Conservation (phyloP, 495 filamentous ascomycete genomes). For the Hypoxylon cercidicola region DNA sequence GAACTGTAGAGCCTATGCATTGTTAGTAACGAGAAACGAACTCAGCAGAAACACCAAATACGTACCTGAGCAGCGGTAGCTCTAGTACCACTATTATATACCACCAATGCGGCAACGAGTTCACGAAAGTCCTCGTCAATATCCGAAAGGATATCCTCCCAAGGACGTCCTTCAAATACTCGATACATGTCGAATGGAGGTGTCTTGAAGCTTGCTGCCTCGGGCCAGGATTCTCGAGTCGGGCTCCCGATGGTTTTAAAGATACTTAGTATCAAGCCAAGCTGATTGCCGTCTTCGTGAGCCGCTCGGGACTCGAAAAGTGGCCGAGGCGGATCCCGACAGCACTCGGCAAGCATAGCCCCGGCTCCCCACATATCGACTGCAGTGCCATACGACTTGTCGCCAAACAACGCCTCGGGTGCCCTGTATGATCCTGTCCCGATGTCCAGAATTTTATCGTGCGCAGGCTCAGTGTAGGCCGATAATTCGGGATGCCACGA, state of each 20-base stretch:
- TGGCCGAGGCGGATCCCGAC: conserved; percentile 60
- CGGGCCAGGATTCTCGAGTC: conserved; percentile 78
- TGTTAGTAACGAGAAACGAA: conserved; percentile 17
- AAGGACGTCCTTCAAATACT: conserved; percentile 51
- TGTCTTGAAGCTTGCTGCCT: conserved; percentile 58
- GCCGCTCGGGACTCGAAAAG: conserved; percentile 78
- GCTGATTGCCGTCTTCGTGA: conserved; percentile 88
- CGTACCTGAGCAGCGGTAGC: conserved; percentile 43
- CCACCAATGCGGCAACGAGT: conserved; percentile 47
- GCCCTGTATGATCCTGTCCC: conserved; percentile 92
- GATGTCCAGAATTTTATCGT: conserved; percentile 87
- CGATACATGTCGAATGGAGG: conserved; percentile 66
- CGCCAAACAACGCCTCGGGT: conserved; percentile 91
- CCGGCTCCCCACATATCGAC: conserved; percentile 95
- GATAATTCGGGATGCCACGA: conserved; percentile 76
- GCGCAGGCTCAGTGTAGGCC: conserved; percentile 66
- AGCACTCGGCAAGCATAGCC: conserved; percentile 78
- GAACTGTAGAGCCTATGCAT: conserved; percentile 25
- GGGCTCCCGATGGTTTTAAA: conserved; percentile 92
- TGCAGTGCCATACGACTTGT: conserved; percentile 70
- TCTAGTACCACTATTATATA: conserved; percentile 46
- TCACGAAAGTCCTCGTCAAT: conserved; percentile 47
- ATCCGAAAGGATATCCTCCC: conserved; percentile 53
- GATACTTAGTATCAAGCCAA: conserved; percentile 88
- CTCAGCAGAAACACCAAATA: not conserved